Conservation (phyloP, 352 stramenopile species). For the Globisporangium sylvaticum region DNA sequence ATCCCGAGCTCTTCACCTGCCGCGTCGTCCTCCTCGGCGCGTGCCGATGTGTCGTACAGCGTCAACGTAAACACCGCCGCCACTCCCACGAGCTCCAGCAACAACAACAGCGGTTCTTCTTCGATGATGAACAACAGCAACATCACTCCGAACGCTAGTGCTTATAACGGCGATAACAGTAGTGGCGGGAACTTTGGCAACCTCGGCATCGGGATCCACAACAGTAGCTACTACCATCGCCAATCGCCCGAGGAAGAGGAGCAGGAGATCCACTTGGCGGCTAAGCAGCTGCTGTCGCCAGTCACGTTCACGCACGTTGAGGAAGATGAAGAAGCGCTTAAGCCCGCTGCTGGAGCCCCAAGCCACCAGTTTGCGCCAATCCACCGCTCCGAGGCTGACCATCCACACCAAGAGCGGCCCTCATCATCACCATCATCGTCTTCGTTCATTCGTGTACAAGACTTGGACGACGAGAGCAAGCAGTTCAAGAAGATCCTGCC, state of each 20-base stretch:
- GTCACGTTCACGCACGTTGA: conserved; percentile 16
- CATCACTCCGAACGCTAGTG: not conserved
- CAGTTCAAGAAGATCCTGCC: conserved; percentile 13
- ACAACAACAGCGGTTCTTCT: not conserved
- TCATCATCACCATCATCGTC: not conserved
- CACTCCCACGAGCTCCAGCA: not conserved
- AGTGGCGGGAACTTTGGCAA: not conserved
- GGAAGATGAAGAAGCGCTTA: conserved; percentile 8
- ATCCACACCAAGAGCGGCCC: not conserved
- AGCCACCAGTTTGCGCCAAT: conserved; percentile 3
- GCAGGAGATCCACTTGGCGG: conserved; percentile 19
- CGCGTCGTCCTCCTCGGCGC: conserved; percentile 6
- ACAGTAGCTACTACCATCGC: conserved; percentile 1
- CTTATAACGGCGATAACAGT: not conserved
- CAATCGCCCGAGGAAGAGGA: conserved; percentile 16
- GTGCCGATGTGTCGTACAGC: not conserved
- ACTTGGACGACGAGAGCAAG: not conserved
- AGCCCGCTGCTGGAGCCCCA: not conserved
- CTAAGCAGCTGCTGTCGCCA: conserved; percentile 18
- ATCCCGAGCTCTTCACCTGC: conserved; percentile 4
- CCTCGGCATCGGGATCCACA: conserved; percentile 5
- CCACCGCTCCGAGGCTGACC: not conserved
- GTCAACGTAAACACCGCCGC: not conserved
- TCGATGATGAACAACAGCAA: conserved; percentile 2
- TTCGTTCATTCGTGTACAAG: conserved; percentile 8